Evolutionary conservation across 1,139 yeast species (phyloP), one percentile per base, ranked within the genome.

Genomic region (Pichia sp.): DNA sequence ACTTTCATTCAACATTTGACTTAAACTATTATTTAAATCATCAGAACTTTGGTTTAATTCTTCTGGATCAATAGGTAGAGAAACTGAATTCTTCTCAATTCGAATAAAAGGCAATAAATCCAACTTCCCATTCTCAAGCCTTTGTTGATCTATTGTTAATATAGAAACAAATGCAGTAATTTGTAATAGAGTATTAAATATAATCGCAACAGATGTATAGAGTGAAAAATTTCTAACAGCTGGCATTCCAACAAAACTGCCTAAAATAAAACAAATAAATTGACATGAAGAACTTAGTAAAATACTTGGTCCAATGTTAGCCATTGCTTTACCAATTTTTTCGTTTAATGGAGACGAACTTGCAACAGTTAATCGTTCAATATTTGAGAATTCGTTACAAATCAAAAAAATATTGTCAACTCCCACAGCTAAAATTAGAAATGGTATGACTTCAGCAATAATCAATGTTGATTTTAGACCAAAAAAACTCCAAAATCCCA

Each of bases 381-480:
- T 72, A 21, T 70, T 63, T 33, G 78, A 76, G 37, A 85, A 66
- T 55, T 87, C 95, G 59, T 87, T 91, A 1, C 87, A 82, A 20
- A 91, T 75, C 50, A 91, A 66, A 57, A 89, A 91, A 26, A 91
- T 84, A 57, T 91, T 91, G 62, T 91, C 98, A 22, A 91, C 91
- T 14, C 98, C 98, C 43, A 91, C 80, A 0, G 98, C 98, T 47
- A 91, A 68, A 6, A 91, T 83, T 55, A 91, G 65, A 55, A 91
- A 91, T n/a, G 97, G 97, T 33, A 91, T 91, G 4, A 91, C 97
- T 58, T 91, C 97, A 1, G 97, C 96, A 49, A 91, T 87, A 49
- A 91, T 89, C 31, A 91, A 67, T 0, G 97, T 91, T 0, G 95
- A 85, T 54, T 84, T 86, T 38, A 89, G 63, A 0, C 94, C 94